Evolutionary conservation across 2,329 filamentous ascomycete species (phyloP).

Genomic region (Diaporthe ilicicola): DNA sequence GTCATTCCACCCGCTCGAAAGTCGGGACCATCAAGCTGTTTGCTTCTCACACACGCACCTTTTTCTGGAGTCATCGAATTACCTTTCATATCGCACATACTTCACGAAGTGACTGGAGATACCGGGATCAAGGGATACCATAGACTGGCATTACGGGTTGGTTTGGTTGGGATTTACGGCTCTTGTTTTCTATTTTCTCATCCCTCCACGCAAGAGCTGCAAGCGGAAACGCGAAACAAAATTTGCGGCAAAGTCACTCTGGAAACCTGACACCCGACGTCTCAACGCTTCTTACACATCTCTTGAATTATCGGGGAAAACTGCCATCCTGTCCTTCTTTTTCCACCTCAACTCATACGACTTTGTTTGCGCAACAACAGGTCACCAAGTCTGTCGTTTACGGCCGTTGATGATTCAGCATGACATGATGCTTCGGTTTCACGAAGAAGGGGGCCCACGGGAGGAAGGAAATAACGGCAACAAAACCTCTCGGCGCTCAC

Average conservation of each 20-base stretch:
- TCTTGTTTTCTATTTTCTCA: background rate
- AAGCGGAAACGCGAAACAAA: background rate
- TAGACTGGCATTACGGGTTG: slow-evolving; percentile 20
- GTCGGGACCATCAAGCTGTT: background rate
- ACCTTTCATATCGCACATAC: slow-evolving; percentile 18
- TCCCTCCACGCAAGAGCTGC: slow-evolving; percentile 7
- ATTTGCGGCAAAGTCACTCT: background rate
- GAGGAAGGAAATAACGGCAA: background rate
- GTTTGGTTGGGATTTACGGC: background rate
- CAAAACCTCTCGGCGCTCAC: background rate
- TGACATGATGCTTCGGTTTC: slow-evolving; percentile 26
- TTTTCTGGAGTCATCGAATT: slow-evolving; percentile 20
- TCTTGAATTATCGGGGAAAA: background rate
- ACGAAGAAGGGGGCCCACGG: slow-evolving; percentile 16
- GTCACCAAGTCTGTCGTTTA: slow-evolving; percentile 27
- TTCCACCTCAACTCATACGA: background rate
- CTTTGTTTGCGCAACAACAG: background rate
- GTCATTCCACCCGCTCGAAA: background rate
- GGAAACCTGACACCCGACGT: background rate
- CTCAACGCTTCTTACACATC: background rate
- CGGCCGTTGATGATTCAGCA: slow-evolving; percentile 27
- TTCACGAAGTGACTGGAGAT: slow-evolving; percentile 23
- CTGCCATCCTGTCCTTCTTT: background rate
- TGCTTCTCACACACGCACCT: background rate
- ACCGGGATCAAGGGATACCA: slow-evolving; percentile 18